Evolutionary conservation across 768 basidiomycete genomes (phyloP), one percentile per base, ranked within the genome.

Genomic region (Auriscalpium microsporum): DNA sequence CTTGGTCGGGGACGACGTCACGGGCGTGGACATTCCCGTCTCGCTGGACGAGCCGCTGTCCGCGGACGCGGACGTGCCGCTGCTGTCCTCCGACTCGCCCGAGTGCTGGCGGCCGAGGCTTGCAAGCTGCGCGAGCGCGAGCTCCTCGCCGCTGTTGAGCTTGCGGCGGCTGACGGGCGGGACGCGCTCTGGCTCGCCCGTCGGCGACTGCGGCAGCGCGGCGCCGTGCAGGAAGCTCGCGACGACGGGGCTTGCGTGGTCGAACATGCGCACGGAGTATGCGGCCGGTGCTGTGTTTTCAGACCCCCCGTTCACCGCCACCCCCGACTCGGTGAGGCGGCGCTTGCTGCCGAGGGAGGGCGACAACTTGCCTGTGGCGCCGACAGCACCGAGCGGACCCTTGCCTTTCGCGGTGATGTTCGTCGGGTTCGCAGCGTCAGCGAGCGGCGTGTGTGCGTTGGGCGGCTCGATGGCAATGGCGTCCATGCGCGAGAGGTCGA

Each of bases 401-500:
- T 71, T 69, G 1, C 71, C 64, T 3, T 77, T 73, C 64, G 83
- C 80, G 28, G 28, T 28, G 28, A 28, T 4, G 28, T 28, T 28
- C 2, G 28, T 28, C 28, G 28, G 28, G 28, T 28, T 28, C 28
- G 28, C 28, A 1, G 28, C 28, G 60, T 84, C 78, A 45, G 71
- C 71, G 19, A 90, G 74, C 52, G 81, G 81, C 1, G 81, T 84
- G 67, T 77, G 89, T 6, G 78, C 74, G 10, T 52, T 57, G 0
- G 87, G 86, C 8, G 74, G 63, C 64, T 88, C 87, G 53, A 92
- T 82, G 35, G 83, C 79, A 40, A 88, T 73, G 38, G 85, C 83
- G 52, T 75, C 73, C 50, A 96, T 71, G 62, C 77, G 80, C 63
- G 77, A 80, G 48, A 95, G 70, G 71, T 95, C 94, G 61, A 94